phyloP scores from a whole-genome alignment of 495 filamentous ascomycete genomes.

The Xylaria telfairii region DNA sequence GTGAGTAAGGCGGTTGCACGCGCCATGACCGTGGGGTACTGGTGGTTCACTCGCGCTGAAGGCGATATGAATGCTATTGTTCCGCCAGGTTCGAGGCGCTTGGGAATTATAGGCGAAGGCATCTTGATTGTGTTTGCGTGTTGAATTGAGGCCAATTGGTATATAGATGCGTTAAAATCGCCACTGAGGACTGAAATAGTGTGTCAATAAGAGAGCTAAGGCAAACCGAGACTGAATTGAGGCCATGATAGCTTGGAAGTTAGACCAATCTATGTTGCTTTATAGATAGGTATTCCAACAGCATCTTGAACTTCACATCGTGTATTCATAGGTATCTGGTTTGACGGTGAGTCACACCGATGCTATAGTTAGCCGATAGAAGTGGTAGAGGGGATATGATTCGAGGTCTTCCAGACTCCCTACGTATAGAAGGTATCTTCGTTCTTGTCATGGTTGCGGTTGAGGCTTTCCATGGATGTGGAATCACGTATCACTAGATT shows the following conservation, averaged over 20 bases:
- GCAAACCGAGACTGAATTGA: background rate
- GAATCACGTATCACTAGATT: background rate
- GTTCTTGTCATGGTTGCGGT: background rate
- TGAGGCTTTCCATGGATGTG: background rate
- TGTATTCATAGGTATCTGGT: background rate
- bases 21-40: constrained; percentile 24
- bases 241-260: background rate
- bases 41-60: constrained; percentile 36
- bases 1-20: constrained; percentile 34
- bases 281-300: background rate
- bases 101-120: constrained; percentile 29
- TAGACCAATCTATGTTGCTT: background rate
- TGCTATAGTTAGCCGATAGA: too few relatives aligned
- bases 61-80: constrained; percentile 42
- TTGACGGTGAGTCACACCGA: constrained; percentile 7
- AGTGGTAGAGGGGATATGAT: background rate
- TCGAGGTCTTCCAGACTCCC: background rate
- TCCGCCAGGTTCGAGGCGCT: constrained; percentile 31
- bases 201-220: background rate
- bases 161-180: background rate
- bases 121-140: background rate
- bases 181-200: background rate
- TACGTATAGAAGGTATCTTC: background rate
- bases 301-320: background rate
- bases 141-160: too few relatives aligned